Evolutionary conservation across 305 asterid species (phyloP), one percentile per base, ranked within the genome.

Genomic region (Plantago lanceolata): DNA sequence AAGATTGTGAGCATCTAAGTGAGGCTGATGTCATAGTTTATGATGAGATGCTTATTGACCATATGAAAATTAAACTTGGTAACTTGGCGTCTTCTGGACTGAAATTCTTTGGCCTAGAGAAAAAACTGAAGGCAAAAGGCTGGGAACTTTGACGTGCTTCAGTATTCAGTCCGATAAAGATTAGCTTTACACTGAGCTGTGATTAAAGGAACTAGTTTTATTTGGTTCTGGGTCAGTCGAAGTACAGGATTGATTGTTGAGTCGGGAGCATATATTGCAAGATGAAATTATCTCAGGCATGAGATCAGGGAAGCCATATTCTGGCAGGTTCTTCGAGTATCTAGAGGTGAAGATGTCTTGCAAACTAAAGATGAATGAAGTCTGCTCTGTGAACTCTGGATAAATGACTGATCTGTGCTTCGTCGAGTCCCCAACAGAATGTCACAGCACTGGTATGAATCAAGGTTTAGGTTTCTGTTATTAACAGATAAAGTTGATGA

Each of bases 21-120:
- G 98, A 89, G 80, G 90, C 91, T 35, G 90, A 89, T 73, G 80
- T 73, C 45, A 78, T 84, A 47, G 84, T 65, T 19, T 85, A 78
- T 55, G 95, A 92, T 74, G 98, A 92, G 78, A 77, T 89, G 71
- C 88, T 89, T 59, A 51, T 80, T 58, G 96, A 87, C 59, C 89
- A 92, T 73, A 87, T 84, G 98, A 85, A 92, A 74, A 82, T 82
- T 88, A 82, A 80, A 19, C 77, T 96, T 28, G 95, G 95, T 21
- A 96, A 84, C 70, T 70, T 89, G 78, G 78, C 89, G 63, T 51
- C 87, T 74, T 85, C 85, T 66, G 95, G 98, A 35, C 66, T 89
- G 57, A 89, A 83, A 69, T 92, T 87, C 86, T 92, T 92, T 29
- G 95, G 96, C 26, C 65, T 92, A 80, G 96, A 92, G 57, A 68